Conservation (phyloP, 352 stramenopile species). For the Phytopythium montanum region DNA sequence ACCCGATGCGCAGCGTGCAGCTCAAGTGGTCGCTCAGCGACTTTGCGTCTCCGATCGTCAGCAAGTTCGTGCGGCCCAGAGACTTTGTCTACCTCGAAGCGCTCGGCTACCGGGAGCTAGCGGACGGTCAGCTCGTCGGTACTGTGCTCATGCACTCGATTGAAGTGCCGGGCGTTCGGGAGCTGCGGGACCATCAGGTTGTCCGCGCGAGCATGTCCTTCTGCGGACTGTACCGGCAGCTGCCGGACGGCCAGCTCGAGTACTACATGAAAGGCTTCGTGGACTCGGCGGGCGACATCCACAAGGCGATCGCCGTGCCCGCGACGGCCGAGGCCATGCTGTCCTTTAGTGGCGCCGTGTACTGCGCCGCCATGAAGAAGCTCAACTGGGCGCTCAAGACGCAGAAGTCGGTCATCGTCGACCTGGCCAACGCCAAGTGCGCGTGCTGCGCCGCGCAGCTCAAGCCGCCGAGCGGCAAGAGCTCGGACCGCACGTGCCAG, state of each 20-base stretch:
- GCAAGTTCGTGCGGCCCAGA: constrained; percentile 6
- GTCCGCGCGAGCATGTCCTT: constrained; percentile 19
- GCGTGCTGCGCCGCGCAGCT: background rate
- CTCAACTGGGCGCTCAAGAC: constrained; percentile 15
- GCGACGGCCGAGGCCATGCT: constrained; percentile 8
- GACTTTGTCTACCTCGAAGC: constrained; percentile 28
- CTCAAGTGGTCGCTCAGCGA: constrained; percentile 22
- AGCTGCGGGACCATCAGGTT: constrained; percentile 10
- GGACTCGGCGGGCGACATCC: constrained; percentile 9
- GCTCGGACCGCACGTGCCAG: constrained; percentile 5
- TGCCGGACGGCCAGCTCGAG: constrained; percentile 5
- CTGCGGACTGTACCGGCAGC: constrained; percentile 17
- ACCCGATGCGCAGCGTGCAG: constrained; percentile 35
- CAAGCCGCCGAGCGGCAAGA: background rate
- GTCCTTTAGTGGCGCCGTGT: background rate
- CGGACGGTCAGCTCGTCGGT: constrained; percentile 23
- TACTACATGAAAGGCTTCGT: constrained; percentile 15
- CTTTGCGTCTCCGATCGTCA: constrained; percentile 22
- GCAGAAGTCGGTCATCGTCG: constrained; percentile 14
- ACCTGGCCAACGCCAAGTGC: constrained; percentile 2
- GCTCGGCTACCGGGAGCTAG: constrained; percentile 20
- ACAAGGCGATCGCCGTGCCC: constrained; percentile 7
- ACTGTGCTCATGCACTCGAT: constrained; percentile 28
- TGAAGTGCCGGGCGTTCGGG: constrained; percentile 8
- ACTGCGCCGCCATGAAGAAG: constrained; percentile 24